Evolutionary conservation across 2,329 filamentous ascomycete species (phyloP).

Genomic region (Diaporthe sp.): DNA sequence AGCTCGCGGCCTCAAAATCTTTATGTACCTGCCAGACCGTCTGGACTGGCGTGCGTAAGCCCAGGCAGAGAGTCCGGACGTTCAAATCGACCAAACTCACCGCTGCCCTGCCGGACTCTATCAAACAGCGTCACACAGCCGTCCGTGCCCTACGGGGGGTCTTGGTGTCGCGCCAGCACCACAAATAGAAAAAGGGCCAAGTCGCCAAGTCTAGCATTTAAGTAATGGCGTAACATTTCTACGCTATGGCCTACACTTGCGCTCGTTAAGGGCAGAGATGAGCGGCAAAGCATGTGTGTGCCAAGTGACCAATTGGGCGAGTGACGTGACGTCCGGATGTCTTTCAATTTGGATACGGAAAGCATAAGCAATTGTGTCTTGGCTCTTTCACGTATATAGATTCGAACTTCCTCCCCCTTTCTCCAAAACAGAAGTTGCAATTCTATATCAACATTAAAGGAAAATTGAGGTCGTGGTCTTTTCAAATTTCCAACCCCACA

Average conservation of each 20-base stretch:
- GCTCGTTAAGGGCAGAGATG: neutral
- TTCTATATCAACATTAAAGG: neutral
- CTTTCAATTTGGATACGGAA: neutral
- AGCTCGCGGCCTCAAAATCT: too few relatives aligned
- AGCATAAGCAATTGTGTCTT: neutral
- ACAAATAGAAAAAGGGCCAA: conserved; percentile 1
- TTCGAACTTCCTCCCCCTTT: neutral
- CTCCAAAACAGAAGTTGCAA: neutral
- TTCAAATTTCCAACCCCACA: too few relatives aligned
- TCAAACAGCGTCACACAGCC: neutral
- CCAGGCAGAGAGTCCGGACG: too few relatives aligned
- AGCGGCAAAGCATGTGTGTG: neutral
- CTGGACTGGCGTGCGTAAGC: neutral
- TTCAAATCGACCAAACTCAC: neutral
- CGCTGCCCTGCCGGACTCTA: neutral
- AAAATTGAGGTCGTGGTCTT: too few relatives aligned
- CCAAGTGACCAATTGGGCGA: conserved; percentile 5
- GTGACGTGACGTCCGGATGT: neutral
- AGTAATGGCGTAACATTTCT: conserved; percentile 3
- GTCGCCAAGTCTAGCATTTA: neutral
- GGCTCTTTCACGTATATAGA: neutral
- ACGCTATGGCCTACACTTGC: conserved; percentile 9
- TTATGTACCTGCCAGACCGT: neutral
- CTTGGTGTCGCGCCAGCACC: neutral
- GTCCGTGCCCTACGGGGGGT: neutral